Evolutionary conservation across 73 alveolate genomes (phyloP).

Genomic region (Symbiodinium natans): DNA sequence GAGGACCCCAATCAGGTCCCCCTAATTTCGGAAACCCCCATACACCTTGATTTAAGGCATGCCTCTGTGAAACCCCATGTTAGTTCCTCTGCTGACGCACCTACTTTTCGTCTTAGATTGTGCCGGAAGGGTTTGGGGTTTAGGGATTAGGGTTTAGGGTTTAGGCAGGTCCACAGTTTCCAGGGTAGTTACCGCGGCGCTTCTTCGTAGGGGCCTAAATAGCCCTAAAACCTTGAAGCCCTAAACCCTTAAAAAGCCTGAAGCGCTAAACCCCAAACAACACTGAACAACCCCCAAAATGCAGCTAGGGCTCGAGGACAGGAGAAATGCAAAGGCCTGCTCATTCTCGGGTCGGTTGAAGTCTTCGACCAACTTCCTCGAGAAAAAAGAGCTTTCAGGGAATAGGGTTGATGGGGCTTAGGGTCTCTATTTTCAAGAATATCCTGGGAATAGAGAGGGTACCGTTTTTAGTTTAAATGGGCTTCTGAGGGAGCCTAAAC

Average conservation of each 20-base stretch:
- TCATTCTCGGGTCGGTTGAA: constrained; percentile 91
- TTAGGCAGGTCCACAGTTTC: background rate
- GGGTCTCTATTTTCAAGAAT: background rate
- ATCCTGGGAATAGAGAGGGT: background rate
- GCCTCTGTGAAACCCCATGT: too few relatives aligned
- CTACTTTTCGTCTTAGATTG: too few relatives aligned
- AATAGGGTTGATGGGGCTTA: background rate
- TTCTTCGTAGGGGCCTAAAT: too few relatives aligned
- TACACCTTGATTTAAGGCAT: too few relatives aligned
- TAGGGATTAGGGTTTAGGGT: background rate
- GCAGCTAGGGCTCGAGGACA: constrained; percentile 45
- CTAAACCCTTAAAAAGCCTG: too few relatives aligned
- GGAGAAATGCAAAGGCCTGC: constrained; percentile 80
- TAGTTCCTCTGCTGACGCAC: too few relatives aligned
- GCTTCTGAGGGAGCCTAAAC: too few relatives aligned
- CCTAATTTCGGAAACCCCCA: too few relatives aligned
- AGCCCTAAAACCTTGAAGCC: too few relatives aligned
- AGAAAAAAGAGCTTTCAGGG: background rate
- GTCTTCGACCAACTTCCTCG: constrained; percentile 43
- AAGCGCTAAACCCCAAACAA: constrained; percentile 23
- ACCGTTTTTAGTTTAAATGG: too few relatives aligned
- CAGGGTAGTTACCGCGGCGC: too few relatives aligned
- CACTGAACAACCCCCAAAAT: constrained; percentile 32
- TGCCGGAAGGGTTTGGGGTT: background rate
- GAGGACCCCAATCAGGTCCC: too few relatives aligned